phyloP scores from a whole-genome alignment of 1,139 yeast species.

The Chernovozyma aurita region DNA sequence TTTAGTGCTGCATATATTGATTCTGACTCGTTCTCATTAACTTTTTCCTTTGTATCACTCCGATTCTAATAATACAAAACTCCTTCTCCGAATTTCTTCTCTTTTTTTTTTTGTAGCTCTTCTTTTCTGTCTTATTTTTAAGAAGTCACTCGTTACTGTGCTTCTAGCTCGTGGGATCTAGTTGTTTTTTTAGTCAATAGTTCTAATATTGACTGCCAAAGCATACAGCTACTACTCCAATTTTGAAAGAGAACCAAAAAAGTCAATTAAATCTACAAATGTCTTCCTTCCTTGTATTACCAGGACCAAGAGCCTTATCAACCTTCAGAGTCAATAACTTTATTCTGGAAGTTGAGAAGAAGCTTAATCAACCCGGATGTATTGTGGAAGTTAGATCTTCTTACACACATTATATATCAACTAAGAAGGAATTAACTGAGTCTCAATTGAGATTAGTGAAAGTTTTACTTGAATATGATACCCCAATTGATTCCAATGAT shows the following conservation, averaged over 20 bases:
- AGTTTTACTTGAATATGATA: conserved; percentile 71
- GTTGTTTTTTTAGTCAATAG: too few relatives aligned
- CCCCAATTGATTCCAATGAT: conserved; percentile 54
- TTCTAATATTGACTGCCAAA: too few relatives aligned
- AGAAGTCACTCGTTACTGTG: not conserved
- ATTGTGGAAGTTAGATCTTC: conserved; percentile 69
- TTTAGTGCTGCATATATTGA: not conserved
- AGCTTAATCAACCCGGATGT: conserved; percentile 54
- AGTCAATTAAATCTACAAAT: too few relatives aligned
- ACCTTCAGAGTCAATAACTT: conserved; percentile 75
- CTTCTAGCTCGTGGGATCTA: not conserved
- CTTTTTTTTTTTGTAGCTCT: not conserved
- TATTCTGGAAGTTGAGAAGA: conserved; percentile 66
- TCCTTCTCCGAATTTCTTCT: not conserved
- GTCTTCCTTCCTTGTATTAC: conserved; percentile 49
- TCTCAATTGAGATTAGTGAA: conserved; percentile 49
- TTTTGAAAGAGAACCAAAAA: too few relatives aligned
- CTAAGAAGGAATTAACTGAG: conserved; percentile 33
- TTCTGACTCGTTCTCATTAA: not conserved
- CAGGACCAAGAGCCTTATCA: conserved; percentile 92
- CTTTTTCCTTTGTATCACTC: not conserved
- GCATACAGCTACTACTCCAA: too few relatives aligned
- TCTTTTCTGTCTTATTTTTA: not conserved
- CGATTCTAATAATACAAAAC: not conserved
- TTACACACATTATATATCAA: conserved; percentile 77